A percentile compares a stretch with the other conserved stretches of the same genome.
phyloP scores from a whole-genome alignment of 176 grass and related monocot species.

The Carex pumila region DNA sequence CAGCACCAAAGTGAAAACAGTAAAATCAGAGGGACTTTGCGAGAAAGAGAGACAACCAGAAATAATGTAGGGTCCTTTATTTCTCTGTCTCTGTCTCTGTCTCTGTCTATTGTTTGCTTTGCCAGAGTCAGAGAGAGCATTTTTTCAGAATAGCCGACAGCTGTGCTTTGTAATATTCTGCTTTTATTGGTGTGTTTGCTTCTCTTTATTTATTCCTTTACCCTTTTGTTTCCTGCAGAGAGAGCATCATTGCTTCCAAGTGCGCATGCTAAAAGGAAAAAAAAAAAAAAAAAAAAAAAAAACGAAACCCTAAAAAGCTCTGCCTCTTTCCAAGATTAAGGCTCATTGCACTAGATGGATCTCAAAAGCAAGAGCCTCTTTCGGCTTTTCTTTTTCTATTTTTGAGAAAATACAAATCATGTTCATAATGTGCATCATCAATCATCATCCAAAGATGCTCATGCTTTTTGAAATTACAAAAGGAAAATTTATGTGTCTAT shows the following conservation, averaged over 20 bases:
- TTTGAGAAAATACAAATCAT: neutral
- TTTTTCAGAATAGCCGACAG: slow-evolving; percentile 6
- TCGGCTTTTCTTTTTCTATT: neutral
- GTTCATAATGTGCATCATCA: neutral
- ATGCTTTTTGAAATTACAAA: neutral
- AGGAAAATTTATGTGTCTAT: neutral
- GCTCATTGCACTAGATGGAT: slow-evolving; percentile 18
- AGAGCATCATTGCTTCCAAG: slow-evolving; percentile 20
- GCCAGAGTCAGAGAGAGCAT: neutral
- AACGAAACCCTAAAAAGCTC: slow-evolving; percentile 7
- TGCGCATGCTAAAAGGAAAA: slow-evolving; percentile 15
- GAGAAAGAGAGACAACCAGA: slow-evolving; percentile 1
- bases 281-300: neutral
- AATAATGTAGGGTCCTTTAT: slow-evolving; percentile 13
- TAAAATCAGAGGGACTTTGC: neutral
- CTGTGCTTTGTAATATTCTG: slow-evolving; percentile 1
- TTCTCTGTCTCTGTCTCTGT: neutral
- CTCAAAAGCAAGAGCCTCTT: neutral
- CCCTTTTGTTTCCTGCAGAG: slow-evolving; percentile 21
- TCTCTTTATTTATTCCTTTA: slow-evolving; percentile 6
- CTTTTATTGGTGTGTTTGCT: slow-evolving; percentile 6
- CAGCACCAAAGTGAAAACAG: neutral
- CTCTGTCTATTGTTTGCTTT: neutral
- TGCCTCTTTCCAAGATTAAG: slow-evolving; percentile 16
- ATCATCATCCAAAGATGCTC: neutral